These are phyloP conservation scores for Passalora sequoiae DNA, from an alignment of 2,329 filamentous ascomycete species.

Conservation along the genomic window DNA sequence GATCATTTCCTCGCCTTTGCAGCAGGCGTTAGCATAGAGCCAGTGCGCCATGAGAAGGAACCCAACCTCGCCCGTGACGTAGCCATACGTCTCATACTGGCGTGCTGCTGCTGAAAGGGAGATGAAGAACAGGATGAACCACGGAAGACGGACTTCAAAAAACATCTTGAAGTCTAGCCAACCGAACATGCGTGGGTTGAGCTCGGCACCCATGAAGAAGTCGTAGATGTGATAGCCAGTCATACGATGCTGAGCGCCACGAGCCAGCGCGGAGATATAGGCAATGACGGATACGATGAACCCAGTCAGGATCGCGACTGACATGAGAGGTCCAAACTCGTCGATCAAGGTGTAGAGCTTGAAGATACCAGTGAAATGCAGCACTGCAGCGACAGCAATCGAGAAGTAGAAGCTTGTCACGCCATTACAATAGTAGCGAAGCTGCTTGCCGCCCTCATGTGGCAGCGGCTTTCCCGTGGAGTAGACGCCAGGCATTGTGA, in stretches of 20 bases:
- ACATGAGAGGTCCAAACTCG: conserved; percentile 89
- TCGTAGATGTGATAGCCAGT: conserved; percentile 76
- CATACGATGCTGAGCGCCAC: conserved; percentile 87
- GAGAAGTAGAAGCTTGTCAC: conserved; percentile 84
- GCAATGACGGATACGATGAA: conserved; percentile 77
- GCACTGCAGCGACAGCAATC: conserved; percentile 60
- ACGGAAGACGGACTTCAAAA: conserved; percentile 85
- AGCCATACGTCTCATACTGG: conserved; percentile 80
- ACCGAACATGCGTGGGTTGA: conserved; percentile 72
- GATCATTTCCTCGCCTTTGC: conserved; percentile 88
- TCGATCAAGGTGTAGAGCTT: conserved; percentile 88
- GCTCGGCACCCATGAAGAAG: conserved; percentile 85
- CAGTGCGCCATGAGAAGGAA: conserved; percentile 88
- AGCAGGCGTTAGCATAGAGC: conserved; percentile 86
- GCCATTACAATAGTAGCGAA: conserved; percentile 91
- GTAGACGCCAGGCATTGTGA: conserved; percentile 79
- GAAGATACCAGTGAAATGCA: conserved; percentile 82
- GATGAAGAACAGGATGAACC: conserved; percentile 82
- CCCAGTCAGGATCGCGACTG: conserved; percentile 85
- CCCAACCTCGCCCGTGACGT: conserved; percentile 75
- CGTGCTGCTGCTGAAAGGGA: conserved; percentile 70
- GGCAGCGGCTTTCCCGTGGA: conserved; percentile 82
- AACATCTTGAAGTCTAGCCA: conserved; percentile 93
- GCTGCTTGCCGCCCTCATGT: conserved; percentile 75
- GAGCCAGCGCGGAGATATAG: conserved; percentile 75